These are phyloP conservation scores for Penicillium argentinense DNA, from an alignment of 495 filamentous ascomycete genomes.

Conservation along the genomic window DNA sequence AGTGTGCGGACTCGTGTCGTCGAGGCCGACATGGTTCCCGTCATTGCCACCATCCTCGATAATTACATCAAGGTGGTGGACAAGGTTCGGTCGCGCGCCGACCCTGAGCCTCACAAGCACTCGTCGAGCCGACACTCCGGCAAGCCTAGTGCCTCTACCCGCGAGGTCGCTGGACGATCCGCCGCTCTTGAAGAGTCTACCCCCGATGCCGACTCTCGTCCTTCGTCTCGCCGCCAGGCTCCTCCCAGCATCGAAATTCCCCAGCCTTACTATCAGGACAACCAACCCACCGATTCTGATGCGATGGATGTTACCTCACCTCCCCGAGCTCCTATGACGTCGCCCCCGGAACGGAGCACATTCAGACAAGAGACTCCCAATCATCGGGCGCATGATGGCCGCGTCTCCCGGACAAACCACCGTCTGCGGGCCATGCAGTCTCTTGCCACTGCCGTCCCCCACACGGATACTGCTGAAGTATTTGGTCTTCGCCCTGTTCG, in stretches of 20 bases:
- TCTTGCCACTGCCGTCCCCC: constrained; percentile 65
- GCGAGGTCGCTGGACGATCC: constrained; percentile 28
- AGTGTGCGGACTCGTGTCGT: constrained; percentile 90
- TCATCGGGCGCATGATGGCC: constrained; percentile 57
- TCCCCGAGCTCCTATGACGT: constrained; percentile 66
- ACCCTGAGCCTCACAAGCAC: constrained; percentile 61
- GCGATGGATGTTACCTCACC: constrained; percentile 63
- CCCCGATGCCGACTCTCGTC: constrained; percentile 42
- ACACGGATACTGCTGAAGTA: constrained; percentile 72
- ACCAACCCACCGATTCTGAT: constrained; percentile 47
- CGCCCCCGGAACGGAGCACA: constrained; percentile 71
- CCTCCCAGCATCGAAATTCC: constrained; percentile 77
- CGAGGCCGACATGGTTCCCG: constrained; percentile 98
- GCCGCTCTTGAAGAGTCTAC: constrained; percentile 40
- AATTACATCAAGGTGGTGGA: constrained; percentile 98
- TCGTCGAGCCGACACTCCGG: constrained; percentile 43
- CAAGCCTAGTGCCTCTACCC: constrained; percentile 25
- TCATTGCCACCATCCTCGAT: constrained; percentile 97
- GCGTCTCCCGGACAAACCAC: constrained; percentile 45
- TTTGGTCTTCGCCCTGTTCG: constrained; percentile 79
- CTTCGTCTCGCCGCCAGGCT: constrained; percentile 62
- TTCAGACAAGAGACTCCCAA: constrained; percentile 54
- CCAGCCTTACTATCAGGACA: constrained; percentile 51
- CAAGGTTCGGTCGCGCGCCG: constrained; percentile 79
- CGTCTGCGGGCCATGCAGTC: constrained; percentile 62